These are phyloP conservation scores for Botrytis hyacinthi DNA, from an alignment of 2,329 filamentous ascomycete genomes.

Conservation along the genomic window DNA sequence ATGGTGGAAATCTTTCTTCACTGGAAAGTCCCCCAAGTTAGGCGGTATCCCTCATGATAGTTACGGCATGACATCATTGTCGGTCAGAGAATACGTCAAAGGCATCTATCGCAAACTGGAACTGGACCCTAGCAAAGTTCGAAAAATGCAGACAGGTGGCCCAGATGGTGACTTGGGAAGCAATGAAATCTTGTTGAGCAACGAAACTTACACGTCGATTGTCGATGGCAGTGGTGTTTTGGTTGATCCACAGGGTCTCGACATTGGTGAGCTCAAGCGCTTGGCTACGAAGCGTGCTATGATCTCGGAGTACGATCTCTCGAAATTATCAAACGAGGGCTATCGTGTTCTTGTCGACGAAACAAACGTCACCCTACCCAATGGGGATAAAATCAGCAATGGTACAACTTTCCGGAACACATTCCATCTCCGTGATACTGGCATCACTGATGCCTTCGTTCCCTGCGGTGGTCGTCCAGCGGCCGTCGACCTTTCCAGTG, in stretches of 20 bases:
- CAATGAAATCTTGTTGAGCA: slow-evolving; percentile 94
- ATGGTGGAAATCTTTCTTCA: slow-evolving; percentile 99
- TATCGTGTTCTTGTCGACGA: slow-evolving; percentile 94
- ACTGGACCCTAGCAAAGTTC: slow-evolving; percentile 78
- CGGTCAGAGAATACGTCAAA: slow-evolving; percentile 91
- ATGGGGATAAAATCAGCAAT: slow-evolving; percentile 81
- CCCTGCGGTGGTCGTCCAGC: slow-evolving; percentile 95
- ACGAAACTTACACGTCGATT: slow-evolving; percentile 92
- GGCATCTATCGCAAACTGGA: slow-evolving; percentile 96
- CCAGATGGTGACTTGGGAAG: slow-evolving; percentile 95
- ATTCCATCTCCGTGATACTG: slow-evolving; percentile 81
- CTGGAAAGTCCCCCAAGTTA: slow-evolving; percentile 92
- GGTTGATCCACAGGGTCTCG: slow-evolving; percentile 85
- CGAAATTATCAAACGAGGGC: slow-evolving; percentile 82
- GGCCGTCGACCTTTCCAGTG: slow-evolving; percentile 89
- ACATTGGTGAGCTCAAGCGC: slow-evolving; percentile 78
- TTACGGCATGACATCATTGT: slow-evolving; percentile 97
- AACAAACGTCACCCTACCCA: slow-evolving; percentile 81
- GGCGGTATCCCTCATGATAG: slow-evolving; percentile 94
- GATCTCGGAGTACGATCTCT: slow-evolving; percentile 81
- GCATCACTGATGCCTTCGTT: slow-evolving; percentile 83
- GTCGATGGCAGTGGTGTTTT: slow-evolving; percentile 97
- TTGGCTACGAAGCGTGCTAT: slow-evolving; percentile 84
- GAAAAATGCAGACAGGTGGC: slow-evolving; percentile 96
- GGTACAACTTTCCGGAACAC: slow-evolving; percentile 96